Base-by-base conservation (phyloP, 2,329 filamentous ascomycete species). In the Hypoxylon sp. region DNA sequence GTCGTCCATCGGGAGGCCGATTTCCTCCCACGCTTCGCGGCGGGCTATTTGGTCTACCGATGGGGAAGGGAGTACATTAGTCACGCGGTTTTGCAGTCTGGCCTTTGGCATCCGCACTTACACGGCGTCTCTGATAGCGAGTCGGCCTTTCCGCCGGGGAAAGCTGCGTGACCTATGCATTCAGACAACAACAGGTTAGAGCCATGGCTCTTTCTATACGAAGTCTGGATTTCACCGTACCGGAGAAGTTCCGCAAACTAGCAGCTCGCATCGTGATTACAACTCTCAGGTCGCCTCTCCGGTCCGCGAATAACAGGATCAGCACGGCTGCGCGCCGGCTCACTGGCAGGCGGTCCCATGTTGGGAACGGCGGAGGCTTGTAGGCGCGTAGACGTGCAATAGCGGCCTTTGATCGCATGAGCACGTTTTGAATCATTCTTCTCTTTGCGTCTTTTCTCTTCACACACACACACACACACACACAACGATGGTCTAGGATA, bases 1-100 rank as follows among this genome's bases (percentile, higher is more conserved):
- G 76, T 94, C 89, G 73, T 90, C 85, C 76, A 91, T 85, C 1
- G 95, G 93, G 2, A 98, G 89, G 1, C 95, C 95, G 72, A 98
- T 97, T 79, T 98, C 95, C 79, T 98, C 95, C 79, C 88, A 92
- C 0, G 95, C 95, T 84, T 98, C 95, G 71, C 95, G 89, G 22
- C 95, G 89, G 7, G 95, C 94, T 57, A 95, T 97, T 76, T 95
- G 88, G 80, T 93, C 93, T 81, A 84, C 13, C 33, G 31, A 30
- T 5, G 35, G 11, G 54, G 30, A 20, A 27, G 30, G 11, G 20
- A 33, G 31, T n/a, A 20, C 33, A 42, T 71, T 61, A 69, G 54
- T 40, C 10, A 6, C 44, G 3, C 6, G 27, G 10, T 27, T 17
- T 59, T 42, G 25, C 11, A 30, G 27, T 30, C 14, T 25, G 3